phyloP scores from a whole-genome alignment of 768 basidiomycete genomes.

The Cystobasidium tubakii region DNA sequence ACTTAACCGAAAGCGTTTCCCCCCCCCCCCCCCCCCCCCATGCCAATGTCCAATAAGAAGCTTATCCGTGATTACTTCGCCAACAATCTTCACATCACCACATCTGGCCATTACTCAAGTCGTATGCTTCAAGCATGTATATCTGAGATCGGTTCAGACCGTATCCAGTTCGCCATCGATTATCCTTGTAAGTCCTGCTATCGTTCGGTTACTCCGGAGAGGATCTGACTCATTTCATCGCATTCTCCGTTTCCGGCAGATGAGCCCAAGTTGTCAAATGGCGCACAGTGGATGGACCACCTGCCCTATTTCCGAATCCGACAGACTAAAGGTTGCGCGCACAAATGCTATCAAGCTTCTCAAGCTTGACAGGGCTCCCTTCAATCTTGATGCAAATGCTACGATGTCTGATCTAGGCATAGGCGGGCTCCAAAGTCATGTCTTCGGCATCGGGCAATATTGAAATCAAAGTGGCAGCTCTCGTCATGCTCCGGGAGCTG shows the following conservation, averaged over 20 bases:
- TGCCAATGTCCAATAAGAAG: slow-evolving; percentile 21
- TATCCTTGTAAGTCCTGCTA: slow-evolving; percentile 15
- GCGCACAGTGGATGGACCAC: slow-evolving; percentile 27
- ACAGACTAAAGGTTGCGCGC: slow-evolving; percentile 34
- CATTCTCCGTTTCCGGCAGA: too few species aligned
- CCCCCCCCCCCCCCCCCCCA: too few species aligned
- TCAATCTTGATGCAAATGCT: slow-evolving; percentile 1
- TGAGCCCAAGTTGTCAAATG: slow-evolving; percentile 14
- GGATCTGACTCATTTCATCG: not conserved
- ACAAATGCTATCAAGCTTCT: slow-evolving; percentile 36
- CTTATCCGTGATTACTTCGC: slow-evolving; percentile 24
- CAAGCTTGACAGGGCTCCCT: slow-evolving; percentile 29
- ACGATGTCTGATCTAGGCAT: slow-evolving; percentile 7
- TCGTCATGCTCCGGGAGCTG: too few species aligned
- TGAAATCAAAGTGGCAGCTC: too few species aligned
- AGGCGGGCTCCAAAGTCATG: slow-evolving; percentile 16
- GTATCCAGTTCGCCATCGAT: slow-evolving; percentile 30
- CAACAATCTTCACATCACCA: slow-evolving; percentile 28
- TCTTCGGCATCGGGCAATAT: slow-evolving; percentile 6
- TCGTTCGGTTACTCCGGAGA: too few species aligned
- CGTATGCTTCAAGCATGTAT: slow-evolving; percentile 21
- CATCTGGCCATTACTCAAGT: slow-evolving; percentile 20
- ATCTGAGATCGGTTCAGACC: not conserved
- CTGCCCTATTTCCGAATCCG: slow-evolving; percentile 15
- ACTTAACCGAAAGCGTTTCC: slow-evolving; percentile 28